Base-by-base conservation (phyloP, 163 green algal genomes). In the Chlamydomonas reinhardtii region DNA sequence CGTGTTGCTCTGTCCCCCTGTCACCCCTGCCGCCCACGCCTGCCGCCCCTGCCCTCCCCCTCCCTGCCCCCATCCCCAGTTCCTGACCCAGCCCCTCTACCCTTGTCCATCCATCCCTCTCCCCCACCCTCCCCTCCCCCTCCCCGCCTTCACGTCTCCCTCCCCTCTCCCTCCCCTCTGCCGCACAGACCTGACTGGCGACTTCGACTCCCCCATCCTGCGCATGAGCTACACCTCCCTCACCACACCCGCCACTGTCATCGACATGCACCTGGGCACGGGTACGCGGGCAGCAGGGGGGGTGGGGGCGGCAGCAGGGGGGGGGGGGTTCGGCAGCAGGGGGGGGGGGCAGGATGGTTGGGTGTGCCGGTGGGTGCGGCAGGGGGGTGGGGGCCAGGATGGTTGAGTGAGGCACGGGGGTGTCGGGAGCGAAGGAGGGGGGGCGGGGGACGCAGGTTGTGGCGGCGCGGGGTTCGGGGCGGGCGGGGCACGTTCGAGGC, bases 231-330 rank as follows among this genome's bases (percentile, higher is more conserved):
- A 97, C 92, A 93, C 91, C 64, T 95, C 89, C 15, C 92, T 98
- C 31, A 94, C 94, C 73, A 97, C 94, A 0, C 96, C 96, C 22
- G 52, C 83, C 72, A 95, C 95, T 17, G 90, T 90, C 56, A 94
- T 98, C 34, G 96, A 98, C 87, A 84, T 94, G 86, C 92, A 98
- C 92, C 94, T 98, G 90, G 70, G 22, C 35, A 97, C 91, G 17
- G 91, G 86, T 91, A 74, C 39, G 80, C 3, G 43, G 3, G 39
- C 5, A 8, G 5, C 39, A 4, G 39, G 27, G 72, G 2, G 12
- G 52, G 73, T 8, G 68, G 1, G 4, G 68, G 2, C 32, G 65
- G n/a, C 4, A 72, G 8, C n/a, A 11, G 31, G n/a, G 65, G 12
- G 5, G 11, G 17, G 48, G 48, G 48, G 12, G 48, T 56, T 56